Conservation (phyloP, 1,284 basidiomycete species). For the Malassezia sp. region DNA sequence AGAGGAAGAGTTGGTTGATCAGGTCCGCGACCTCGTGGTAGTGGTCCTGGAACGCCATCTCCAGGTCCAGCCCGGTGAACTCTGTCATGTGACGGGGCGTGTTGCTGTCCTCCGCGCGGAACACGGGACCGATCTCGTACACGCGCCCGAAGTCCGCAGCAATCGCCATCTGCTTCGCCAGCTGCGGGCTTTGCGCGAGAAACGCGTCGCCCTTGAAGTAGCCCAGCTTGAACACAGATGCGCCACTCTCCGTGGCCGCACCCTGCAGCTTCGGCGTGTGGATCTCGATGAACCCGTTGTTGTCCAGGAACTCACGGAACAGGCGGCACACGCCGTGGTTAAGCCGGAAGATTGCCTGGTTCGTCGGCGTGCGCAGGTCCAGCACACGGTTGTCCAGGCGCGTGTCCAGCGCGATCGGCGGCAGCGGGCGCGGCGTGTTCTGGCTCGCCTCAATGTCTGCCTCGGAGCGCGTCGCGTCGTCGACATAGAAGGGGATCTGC, state of each 20-base stretch:
- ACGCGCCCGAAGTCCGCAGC: conserved; percentile 95
- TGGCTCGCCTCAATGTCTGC: conserved; percentile 55
- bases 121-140: conserved; percentile 86
- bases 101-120: conserved; percentile 95
- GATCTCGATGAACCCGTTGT: conserved; percentile 76
- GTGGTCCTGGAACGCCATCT: conserved; percentile 96
- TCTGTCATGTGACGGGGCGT: conserved; percentile 97
- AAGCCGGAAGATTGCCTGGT: conserved; percentile 89
- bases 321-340: conserved; percentile 76
- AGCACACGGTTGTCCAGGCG: conserved; percentile 89
- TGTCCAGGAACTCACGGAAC: conserved; percentile 75
- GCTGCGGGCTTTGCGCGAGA: conserved; percentile 90
- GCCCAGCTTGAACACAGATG: conserved; percentile 90
- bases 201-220: conserved; percentile 96
- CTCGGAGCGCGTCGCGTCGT: conserved; percentile 80
- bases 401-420: conserved; percentile 55
- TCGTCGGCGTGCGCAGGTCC: conserved; percentile 85
- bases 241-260: conserved; percentile 89
- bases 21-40: conserved; percentile 63
- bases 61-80: conserved; percentile 95
- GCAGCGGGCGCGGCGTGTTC: conserved; percentile 40
- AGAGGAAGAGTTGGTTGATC: conserved; percentile 41
- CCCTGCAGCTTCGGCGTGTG: conserved; percentile 96
- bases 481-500: conserved; percentile 74
- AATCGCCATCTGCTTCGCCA: conserved; percentile 99